Conservation (phyloP, 345 rosid species). For the Angophora floribunda region DNA sequence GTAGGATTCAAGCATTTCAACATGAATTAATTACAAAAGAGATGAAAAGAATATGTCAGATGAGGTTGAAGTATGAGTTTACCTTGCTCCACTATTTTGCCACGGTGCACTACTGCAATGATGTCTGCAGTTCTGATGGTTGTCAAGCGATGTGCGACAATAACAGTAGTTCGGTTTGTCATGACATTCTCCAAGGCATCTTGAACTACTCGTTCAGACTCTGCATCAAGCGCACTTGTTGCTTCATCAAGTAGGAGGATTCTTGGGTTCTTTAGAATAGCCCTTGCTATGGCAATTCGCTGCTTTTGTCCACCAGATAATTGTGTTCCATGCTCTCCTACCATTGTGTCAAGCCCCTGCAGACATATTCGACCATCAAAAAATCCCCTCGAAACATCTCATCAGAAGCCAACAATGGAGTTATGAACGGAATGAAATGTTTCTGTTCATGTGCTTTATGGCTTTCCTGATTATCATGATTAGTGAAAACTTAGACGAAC, state of each 20-base stretch:
- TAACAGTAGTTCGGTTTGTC: constrained; percentile 63
- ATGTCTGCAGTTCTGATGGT: constrained; percentile 67
- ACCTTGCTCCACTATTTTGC: constrained; percentile 84
- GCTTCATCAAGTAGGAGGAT: constrained; percentile 90
- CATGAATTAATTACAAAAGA: background rate
- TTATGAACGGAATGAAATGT: background rate
- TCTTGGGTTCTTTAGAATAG: constrained; percentile 75
- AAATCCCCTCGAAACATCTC: background rate
- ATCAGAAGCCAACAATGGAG: background rate
- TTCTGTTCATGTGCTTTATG: background rate
- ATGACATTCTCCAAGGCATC: constrained; percentile 62
- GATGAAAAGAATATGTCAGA: background rate
- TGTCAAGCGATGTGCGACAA: constrained; percentile 84
- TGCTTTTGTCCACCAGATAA: constrained; percentile 71
- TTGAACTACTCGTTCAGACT: constrained; percentile 77
- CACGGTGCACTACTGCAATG: constrained; percentile 68
- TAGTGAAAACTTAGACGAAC: background rate
- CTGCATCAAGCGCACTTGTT: constrained; percentile 79
- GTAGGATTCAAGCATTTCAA: background rate
- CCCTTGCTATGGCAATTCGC: constrained; percentile 67
- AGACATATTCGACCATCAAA: background rate
- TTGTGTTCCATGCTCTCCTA: constrained; percentile 84
- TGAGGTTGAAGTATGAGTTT: background rate
- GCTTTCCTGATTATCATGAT: background rate
- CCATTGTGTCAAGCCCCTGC: constrained; percentile 82